Conservation (phyloP, 176 grass and related monocot species). For the Oryza longistaminata region DNA sequence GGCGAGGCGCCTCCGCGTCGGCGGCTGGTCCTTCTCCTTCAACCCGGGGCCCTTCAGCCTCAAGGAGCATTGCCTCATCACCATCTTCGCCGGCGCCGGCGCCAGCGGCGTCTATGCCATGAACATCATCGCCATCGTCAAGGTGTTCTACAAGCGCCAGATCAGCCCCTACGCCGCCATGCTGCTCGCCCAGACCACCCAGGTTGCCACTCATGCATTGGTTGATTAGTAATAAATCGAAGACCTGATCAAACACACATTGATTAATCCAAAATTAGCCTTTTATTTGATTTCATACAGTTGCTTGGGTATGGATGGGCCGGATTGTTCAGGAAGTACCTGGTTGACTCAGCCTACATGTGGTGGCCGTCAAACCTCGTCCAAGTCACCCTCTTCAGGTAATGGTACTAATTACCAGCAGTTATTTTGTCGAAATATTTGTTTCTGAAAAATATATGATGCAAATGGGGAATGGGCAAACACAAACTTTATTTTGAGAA, state of each 20-base stretch:
- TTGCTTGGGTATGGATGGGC: slow-evolving; percentile 69
- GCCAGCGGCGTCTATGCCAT: slow-evolving; percentile 58
- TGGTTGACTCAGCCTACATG: slow-evolving; percentile 92
- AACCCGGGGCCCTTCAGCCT: slow-evolving; percentile 74
- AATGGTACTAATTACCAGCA: too few relatives aligned
- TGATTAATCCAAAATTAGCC: too few relatives aligned
- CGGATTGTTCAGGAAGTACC: slow-evolving; percentile 67
- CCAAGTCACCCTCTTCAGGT: slow-evolving; percentile 81
- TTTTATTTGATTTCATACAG: background rate
- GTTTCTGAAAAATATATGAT: too few relatives aligned
- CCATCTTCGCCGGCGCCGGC: slow-evolving; percentile 66
- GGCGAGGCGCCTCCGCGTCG: slow-evolving; percentile 8
- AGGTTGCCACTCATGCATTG: slow-evolving; percentile 11
- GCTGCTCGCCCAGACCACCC: slow-evolving; percentile 65
- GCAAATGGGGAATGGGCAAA: too few relatives aligned
- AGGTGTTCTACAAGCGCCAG: slow-evolving; percentile 70
- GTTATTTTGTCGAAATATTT: too few relatives aligned
- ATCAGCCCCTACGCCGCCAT: slow-evolving; percentile 63
- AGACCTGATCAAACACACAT: too few relatives aligned
- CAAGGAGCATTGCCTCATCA: slow-evolving; percentile 76
- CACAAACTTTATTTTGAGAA: background rate
- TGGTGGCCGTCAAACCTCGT: slow-evolving; percentile 87
- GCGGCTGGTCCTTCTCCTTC: slow-evolving; percentile 51
- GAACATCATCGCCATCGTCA: slow-evolving; percentile 77
- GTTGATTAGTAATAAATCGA: background rate